Evolutionary conservation across 2,329 filamentous ascomycete species (phyloP), one percentile per base, ranked within the genome.

Genomic region (Neofusicoccum umdonicola): DNA sequence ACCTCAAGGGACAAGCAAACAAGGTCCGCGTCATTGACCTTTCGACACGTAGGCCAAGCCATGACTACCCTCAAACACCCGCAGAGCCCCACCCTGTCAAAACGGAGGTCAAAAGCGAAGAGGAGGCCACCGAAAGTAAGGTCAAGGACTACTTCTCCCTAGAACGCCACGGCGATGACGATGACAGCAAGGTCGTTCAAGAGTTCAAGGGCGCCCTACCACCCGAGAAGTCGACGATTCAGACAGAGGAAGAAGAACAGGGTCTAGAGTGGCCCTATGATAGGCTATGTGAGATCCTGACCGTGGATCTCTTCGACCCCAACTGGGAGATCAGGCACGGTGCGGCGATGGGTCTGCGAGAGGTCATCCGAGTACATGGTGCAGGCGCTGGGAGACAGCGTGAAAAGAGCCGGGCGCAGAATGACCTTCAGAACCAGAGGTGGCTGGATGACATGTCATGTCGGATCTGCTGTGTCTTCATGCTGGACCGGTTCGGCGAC

Each of bases 361-460:
- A 99, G 77, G 88, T 99, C 17, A 84, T 97, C 60, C 88, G 94
- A 67, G 90, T 93, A n/a, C 95, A 99, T 73, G 95, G 95, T 48
- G 87, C 83, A 60, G 95, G 94, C 64, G 94, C 95, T 65, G 96
- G 95, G 42, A 88, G 94, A 61, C 75, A 87, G 64, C 87, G 84
- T 66, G 89, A 88, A 66, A 94, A 90, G 75, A 84, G 85, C 9
- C 86, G 87, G 68, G 72, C 79, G 34, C 89, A 96, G 71, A 99
- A 99, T 73, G 87, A 97, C 71, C 74, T 78, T 1, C 82, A 91
- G 50, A 99, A 98, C 71, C 87, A 89, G 67, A 85, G 83, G 73
- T 99, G 93, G 93, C 85, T 99, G 19, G 91, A 98, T 73, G 94
- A 99, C 73, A 84, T 99, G 60, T 92, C 93, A n/a, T 97, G 93